Percentiles rank a stretch among this genome's conserved stretches.
phyloP scores from a whole-genome alignment of 2,329 filamentous ascomycete species.

The Apiospora hydei region DNA sequence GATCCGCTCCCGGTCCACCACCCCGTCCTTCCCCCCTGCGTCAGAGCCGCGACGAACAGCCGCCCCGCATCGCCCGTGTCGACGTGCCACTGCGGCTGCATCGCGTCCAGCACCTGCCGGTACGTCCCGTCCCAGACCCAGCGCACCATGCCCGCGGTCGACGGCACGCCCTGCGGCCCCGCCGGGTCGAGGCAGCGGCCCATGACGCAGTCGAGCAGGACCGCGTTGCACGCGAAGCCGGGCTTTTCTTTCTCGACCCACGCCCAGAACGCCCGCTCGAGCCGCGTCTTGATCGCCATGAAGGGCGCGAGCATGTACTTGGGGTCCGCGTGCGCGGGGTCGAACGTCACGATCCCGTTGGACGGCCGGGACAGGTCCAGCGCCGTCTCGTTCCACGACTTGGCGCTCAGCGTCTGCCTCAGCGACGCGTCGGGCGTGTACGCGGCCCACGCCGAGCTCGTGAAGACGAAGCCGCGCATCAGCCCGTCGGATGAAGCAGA shows the following conservation, averaged over 20 bases:
- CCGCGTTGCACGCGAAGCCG: conserved; percentile 40
- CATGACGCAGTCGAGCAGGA: conserved; percentile 42
- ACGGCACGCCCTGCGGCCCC: conserved; percentile 39
- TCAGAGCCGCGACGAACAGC: conserved; percentile 43
- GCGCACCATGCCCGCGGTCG: conserved; percentile 43
- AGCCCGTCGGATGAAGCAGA: not conserved
- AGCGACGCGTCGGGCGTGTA: conserved; percentile 40
- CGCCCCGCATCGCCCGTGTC: conserved; percentile 40
- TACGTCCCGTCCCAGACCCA: conserved; percentile 39
- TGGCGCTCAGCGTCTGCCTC: conserved; percentile 34
- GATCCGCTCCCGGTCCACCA: conserved; percentile 42
- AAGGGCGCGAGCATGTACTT: conserved; percentile 30
- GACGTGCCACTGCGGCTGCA: conserved; percentile 42
- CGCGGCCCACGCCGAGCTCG: conserved; percentile 42
- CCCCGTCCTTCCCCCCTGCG: conserved; percentile 28
- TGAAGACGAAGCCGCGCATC: conserved; percentile 42
- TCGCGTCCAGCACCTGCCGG: conserved; percentile 31
- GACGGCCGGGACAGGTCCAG: conserved; percentile 30
- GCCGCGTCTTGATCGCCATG: conserved; percentile 43
- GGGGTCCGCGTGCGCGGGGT: not conserved
- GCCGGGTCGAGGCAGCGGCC: conserved; percentile 40
- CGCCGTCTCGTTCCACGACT: conserved; percentile 43
- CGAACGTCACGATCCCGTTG: conserved; percentile 27
- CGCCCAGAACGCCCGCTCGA: conserved; percentile 44
- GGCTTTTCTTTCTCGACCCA: conserved; percentile 42